Evolutionary conservation across 2,329 filamentous ascomycete species (phyloP), one percentile per base, ranked within the genome.

Genomic region (Penicillium brasilianum): DNA sequence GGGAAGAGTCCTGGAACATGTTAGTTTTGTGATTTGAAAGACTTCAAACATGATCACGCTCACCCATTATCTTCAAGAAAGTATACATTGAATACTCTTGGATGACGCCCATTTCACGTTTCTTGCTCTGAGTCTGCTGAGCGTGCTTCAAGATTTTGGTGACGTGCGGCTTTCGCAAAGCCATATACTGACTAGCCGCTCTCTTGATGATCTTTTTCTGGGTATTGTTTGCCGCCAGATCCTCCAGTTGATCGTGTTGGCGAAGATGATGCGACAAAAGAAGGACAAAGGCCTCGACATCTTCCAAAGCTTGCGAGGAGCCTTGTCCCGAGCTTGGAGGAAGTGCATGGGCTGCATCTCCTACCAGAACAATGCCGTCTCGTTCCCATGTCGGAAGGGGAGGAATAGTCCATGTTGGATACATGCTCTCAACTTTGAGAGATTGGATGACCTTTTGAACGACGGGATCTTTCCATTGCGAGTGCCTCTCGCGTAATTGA

Each of bases 271-370:
- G 74, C 1, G 68, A 44, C 36, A 82, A 68, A 1, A 84, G 71
- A 25, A 83, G 60, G 0, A 77, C 73, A 10, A 86, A 72, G 0
- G 80, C 76, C 62, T 84, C 80, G 0, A 77, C 78, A 71, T 87
- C 85, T 68, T 87, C 85, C 11, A 87, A 67, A 0, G 83, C 85
- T 70, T 86, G 84, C 4, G 80, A 82, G 0, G 82, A 79, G 0
- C 85, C 85, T 69, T 87, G 85, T 1, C 84, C 84, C 0, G 80
- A 81, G 6, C 80, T 82, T 0, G 85, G 80, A 2, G 83, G 81
- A 58, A 87, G 74, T 0, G 84, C 84, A 71, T 87, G 85, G 0
- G 84, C 84, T 2, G 84, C 84, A 69, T 87, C 85, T 4, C 85
- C 85, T 2, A 87, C 72, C 1, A 88, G 72, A 4, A 87, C 76